Conservation (phyloP, 192 early-diverging fungal species). For the Paraglomus occultum region DNA sequence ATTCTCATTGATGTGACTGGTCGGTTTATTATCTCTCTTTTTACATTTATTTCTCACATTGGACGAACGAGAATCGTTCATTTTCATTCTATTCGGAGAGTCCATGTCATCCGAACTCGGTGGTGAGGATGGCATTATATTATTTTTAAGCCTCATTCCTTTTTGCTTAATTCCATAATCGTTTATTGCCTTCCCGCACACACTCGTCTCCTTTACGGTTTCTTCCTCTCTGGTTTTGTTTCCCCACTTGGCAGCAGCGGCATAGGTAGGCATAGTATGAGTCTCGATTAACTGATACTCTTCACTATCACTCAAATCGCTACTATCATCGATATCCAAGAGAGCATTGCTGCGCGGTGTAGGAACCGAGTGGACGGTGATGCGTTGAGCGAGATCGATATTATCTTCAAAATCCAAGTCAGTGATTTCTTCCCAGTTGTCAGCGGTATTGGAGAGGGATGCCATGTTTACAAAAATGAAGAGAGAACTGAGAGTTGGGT, state of each 20-base stretch:
- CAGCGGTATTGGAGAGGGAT: not conserved
- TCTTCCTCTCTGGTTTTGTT: not conserved
- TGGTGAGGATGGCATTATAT: no score
- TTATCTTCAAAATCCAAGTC: conserved; percentile 28
- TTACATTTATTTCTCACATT: no score
- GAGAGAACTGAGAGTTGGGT: no score
- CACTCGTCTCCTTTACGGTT: not conserved
- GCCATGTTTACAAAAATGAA: no score
- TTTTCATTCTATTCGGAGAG: no score
- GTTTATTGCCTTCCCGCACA: no score
- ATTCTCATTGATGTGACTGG: no score
- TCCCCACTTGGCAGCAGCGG: conserved; percentile 27
- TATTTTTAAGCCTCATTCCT: no score
- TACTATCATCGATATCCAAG: not conserved
- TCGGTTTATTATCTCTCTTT: no score
- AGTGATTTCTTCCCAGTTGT: conserved; percentile 29
- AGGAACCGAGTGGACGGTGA: conserved; percentile 27
- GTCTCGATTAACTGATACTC: conserved; percentile 27
- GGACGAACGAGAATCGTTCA: no score
- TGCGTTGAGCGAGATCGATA: conserved; percentile 21
- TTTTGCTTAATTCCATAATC: no score
- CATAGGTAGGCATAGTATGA: conserved; percentile 22
- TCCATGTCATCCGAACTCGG: no score
- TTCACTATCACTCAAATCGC: not conserved
- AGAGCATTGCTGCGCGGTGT: not conserved